These are phyloP conservation scores for Sideroxylon spinosum DNA, from an alignment of 179 eudicot species.

Conservation along the genomic window DNA sequence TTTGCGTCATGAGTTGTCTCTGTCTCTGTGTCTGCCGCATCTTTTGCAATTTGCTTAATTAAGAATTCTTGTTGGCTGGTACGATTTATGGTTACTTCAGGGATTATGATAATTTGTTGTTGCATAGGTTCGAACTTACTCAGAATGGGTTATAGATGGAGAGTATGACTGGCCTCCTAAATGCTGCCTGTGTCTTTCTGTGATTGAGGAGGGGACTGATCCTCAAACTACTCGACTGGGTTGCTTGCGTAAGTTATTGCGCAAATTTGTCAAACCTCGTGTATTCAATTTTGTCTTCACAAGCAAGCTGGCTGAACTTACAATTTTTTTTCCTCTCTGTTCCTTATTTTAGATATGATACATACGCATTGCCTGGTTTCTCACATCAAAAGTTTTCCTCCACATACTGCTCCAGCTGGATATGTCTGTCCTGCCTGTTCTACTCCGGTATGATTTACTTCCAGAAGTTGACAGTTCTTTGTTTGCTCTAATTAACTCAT, in stretches of 20 bases:
- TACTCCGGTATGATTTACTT: slow-evolving; percentile 52
- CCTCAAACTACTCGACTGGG: slow-evolving; percentile 86
- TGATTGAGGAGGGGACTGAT: slow-evolving; percentile 57
- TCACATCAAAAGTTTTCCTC: slow-evolving; percentile 73
- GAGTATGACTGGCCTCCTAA: slow-evolving; percentile 97
- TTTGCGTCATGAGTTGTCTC: neutral
- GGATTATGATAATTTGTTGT: neutral
- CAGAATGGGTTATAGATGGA: slow-evolving; percentile 98
- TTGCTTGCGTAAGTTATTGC: slow-evolving; percentile 82
- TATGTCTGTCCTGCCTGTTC: slow-evolving; percentile 82
- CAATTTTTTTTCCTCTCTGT: neutral
- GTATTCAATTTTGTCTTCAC: too few relatives aligned
- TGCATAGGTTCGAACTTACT: slow-evolving; percentile 69
- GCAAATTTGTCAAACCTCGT: neutral
- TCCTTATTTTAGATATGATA: slow-evolving; percentile 52
- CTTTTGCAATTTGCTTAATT: too few relatives aligned
- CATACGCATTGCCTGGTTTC: slow-evolving; percentile 88
- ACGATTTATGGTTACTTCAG: neutral
- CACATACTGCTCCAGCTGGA: slow-evolving; percentile 93
- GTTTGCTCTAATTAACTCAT: neutral
- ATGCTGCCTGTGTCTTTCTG: slow-evolving; percentile 71
- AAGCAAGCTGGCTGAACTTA: too few relatives aligned
- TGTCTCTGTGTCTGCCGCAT: neutral
- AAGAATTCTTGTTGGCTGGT: too few relatives aligned
- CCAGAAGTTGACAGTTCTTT: neutral